These are phyloP conservation scores for Daedaleopsis sinensis DNA, from an alignment of 768 basidiomycete genomes.

Conservation along the genomic window DNA sequence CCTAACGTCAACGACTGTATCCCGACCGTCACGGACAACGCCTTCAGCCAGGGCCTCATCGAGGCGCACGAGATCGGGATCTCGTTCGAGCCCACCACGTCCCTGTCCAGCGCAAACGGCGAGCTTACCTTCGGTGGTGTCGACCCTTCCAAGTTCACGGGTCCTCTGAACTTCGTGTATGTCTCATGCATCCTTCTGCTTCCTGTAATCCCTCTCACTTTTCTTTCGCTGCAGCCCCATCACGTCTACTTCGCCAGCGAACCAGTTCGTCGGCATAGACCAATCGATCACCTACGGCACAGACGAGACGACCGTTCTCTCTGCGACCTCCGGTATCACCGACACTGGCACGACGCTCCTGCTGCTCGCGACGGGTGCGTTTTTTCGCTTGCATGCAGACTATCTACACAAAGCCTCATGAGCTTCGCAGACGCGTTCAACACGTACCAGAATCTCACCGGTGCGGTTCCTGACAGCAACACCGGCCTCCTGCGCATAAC, in stretches of 20 bases:
- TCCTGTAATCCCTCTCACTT: too few relatives aligned
- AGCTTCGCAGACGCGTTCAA: slow-evolving; percentile 27
- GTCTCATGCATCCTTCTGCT: background rate
- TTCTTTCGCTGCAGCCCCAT: slow-evolving; percentile 23
- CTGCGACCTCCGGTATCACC: slow-evolving; percentile 27
- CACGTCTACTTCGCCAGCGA: slow-evolving; percentile 37
- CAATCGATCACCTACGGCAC: slow-evolving; percentile 33
- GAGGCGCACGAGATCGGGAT: slow-evolving; percentile 23
- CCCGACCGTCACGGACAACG: slow-evolving; percentile 46
- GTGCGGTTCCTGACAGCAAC: slow-evolving; percentile 10
- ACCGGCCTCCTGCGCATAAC: slow-evolving; percentile 26
- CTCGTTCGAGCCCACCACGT: slow-evolving; percentile 28
- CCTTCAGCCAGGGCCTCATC: slow-evolving; percentile 30
- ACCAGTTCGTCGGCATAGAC: slow-evolving; percentile 39
- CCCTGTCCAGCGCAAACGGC: slow-evolving; percentile 24
- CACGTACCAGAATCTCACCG: slow-evolving; percentile 26
- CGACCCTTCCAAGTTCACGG: slow-evolving; percentile 31
- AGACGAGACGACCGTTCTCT: slow-evolving; percentile 14
- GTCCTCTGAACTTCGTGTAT: slow-evolving; percentile 29
- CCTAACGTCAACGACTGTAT: slow-evolving; percentile 33
- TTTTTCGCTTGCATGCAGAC: background rate
- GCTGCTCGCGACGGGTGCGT: too few relatives aligned
- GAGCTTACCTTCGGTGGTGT: slow-evolving; percentile 37
- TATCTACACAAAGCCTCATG: background rate
- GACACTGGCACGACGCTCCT: slow-evolving; percentile 28